These are phyloP conservation scores for Echinochloa phyllopogon DNA, from an alignment of 176 grass and related monocot genomes.

Conservation along the genomic window DNA sequence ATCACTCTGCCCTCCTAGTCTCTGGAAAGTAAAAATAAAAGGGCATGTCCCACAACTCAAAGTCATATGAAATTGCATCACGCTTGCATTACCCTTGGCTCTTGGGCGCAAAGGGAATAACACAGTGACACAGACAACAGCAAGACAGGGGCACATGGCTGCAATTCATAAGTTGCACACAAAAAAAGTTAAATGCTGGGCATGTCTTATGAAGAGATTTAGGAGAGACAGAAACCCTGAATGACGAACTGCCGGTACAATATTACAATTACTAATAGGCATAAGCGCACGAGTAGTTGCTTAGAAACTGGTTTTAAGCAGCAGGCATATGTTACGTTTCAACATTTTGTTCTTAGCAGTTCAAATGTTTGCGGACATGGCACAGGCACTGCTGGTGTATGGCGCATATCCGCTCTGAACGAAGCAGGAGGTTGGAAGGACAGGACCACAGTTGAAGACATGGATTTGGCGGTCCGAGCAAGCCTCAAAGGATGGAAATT, in stretches of 20 bases:
- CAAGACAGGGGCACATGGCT: background rate
- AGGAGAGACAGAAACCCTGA: background rate
- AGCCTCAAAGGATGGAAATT: conserved; percentile 82
- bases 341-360: conserved; percentile 14
- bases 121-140: background rate
- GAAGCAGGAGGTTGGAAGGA: conserved; percentile 87
- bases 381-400: conserved; percentile 71
- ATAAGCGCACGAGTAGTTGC: background rate
- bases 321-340: background rate
- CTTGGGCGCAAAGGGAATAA: background rate
- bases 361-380: background rate
- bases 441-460: conserved; percentile 78
- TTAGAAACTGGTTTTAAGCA: background rate
- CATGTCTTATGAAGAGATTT: background rate
- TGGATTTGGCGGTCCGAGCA: conserved; percentile 83
- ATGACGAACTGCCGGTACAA: background rate
- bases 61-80: conserved; percentile 11
- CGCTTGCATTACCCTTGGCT: background rate
- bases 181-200: background rate
- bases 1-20: background rate
- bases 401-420: conserved; percentile 70
- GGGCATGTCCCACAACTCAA: background rate
- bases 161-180: background rate
- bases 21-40: background rate
- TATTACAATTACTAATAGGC: background rate